Evolutionary conservation across 495 filamentous ascomycete genomes (phyloP).

Genomic region (Daldinia grandis): DNA sequence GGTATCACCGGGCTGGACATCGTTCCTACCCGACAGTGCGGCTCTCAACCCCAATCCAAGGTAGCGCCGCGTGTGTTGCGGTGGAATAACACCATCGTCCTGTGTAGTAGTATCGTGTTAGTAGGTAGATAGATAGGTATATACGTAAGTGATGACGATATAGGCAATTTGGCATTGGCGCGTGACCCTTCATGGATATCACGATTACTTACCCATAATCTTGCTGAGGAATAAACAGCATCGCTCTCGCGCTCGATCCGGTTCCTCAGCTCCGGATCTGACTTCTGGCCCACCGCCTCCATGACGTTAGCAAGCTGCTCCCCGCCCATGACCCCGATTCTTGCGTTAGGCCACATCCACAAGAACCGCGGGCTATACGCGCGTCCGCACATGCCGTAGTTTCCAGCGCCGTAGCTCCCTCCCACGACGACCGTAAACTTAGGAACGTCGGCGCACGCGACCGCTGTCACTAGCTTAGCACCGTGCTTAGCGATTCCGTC

Average conservation of each 20-base stretch:
- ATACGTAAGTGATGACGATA: not conserved
- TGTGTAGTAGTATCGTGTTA: constrained; percentile 42
- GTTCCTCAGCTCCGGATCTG: constrained; percentile 80
- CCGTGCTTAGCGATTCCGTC: constrained; percentile 98
- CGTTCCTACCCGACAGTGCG: constrained; percentile 73
- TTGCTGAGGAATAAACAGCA: constrained; percentile 84
- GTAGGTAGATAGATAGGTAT: constrained; percentile 26
- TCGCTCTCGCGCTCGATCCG: constrained; percentile 92
- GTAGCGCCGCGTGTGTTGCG: constrained; percentile 83
- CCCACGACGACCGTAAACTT: constrained; percentile 98
- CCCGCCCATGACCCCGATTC: constrained; percentile 94
- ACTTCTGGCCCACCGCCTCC: constrained; percentile 88
- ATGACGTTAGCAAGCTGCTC: constrained; percentile 94
- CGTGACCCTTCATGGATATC: not conserved
- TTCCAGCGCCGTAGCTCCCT: constrained; percentile 81
- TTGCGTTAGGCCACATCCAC: constrained; percentile 98
- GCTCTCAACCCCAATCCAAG: constrained; percentile 83
- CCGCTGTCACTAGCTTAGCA: constrained; percentile 95
- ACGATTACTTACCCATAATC: constrained; percentile 75
- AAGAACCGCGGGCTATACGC: constrained; percentile 90
- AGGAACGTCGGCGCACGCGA: constrained; percentile 92
- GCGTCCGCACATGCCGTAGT: constrained; percentile 83
- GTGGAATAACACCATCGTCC: constrained; percentile 93
- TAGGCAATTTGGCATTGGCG: not conserved
- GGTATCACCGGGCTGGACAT: constrained; percentile 67